phyloP scores from a whole-genome alignment of 2,329 filamentous ascomycete species.

The Neonectria hederae region DNA sequence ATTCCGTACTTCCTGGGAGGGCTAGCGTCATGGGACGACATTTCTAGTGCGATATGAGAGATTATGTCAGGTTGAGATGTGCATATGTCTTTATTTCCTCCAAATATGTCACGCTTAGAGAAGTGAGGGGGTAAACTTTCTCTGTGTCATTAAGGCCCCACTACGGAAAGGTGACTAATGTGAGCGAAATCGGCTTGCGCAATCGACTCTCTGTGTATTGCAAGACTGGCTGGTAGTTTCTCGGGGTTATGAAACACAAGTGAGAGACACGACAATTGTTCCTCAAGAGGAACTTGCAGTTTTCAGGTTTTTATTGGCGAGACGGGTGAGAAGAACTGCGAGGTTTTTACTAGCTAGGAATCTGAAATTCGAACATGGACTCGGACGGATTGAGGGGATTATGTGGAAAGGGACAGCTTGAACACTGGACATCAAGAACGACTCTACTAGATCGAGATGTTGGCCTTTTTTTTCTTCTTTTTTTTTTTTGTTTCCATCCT shows the following conservation, averaged over 20 bases:
- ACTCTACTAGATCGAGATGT: no score
- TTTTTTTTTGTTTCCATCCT: no score
- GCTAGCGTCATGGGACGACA: not conserved
- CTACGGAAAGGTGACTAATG: not conserved
- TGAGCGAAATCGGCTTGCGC: not conserved
- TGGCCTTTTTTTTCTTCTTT: no score
- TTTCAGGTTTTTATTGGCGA: no score
- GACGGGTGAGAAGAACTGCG: no score
- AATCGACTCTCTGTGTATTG: not conserved
- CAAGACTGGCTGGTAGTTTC: not conserved
- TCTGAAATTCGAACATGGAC: no score
- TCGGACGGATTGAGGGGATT: no score
- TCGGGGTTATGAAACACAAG: not conserved
- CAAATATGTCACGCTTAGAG: not conserved
- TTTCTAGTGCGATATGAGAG: not conserved
- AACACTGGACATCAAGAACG: no score
- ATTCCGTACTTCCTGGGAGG: conserved; percentile 34
- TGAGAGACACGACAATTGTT: not conserved
- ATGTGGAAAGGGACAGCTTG: no score
- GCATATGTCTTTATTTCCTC: not conserved
- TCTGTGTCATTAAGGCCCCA: not conserved
- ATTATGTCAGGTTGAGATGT: not conserved
- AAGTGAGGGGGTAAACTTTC: not conserved
- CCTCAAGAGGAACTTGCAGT: not conserved
- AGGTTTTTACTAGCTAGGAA: no score